Evolutionary conservation across 805 yeast species (phyloP), one percentile per base, ranked within the genome.

Genomic region (Diddensiella santjacobensis): DNA sequence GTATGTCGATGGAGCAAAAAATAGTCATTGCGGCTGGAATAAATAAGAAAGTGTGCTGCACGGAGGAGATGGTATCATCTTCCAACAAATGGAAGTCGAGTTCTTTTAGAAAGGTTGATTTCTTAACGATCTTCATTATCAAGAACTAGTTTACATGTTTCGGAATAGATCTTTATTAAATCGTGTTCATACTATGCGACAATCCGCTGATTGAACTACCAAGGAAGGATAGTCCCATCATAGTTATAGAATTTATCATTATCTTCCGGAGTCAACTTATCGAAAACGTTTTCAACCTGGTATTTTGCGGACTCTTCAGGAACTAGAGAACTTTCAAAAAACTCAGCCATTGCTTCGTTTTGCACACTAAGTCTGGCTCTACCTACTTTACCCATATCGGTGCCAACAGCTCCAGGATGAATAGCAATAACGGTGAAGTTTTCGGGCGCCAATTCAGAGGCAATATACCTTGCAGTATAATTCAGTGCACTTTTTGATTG

Each of bases 361-460:
- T 40, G n/a, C 42, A 23, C 35, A 42, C 44, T 22, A 19, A 40
- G 8, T 23, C 22, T 24, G 13, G 17, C 42, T 4, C 30, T 42
- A n/a, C 18, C 52, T 17, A 19, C 36, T 2, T 26, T 45, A 3
- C 61, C 65, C 66, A 65, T 62, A 42, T 71, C 74, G 30, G 70
- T 67, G n/a, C 45, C n/a, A 11, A 72, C 73, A 8, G 61, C 30
- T 33, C 76, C 75, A 0, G 77, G 77, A 44, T 69, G 70, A 11
- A 70, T 11, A 10, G 70, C 53, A 19, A 68, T 52, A 36, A 65
- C 59, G 8, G 57, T 62, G 48, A 61, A 66, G 0, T 59, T 65
- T 31, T 64, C 60, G 1, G 40, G 33, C 11, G 46, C 49, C 29
- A 61, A 44, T 44, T 70, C 71, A 26, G 19, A 13, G 35, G 64